These are phyloP conservation scores for Penicillium steckii DNA, from an alignment of 495 filamentous ascomycete species.

Conservation along the genomic window DNA sequence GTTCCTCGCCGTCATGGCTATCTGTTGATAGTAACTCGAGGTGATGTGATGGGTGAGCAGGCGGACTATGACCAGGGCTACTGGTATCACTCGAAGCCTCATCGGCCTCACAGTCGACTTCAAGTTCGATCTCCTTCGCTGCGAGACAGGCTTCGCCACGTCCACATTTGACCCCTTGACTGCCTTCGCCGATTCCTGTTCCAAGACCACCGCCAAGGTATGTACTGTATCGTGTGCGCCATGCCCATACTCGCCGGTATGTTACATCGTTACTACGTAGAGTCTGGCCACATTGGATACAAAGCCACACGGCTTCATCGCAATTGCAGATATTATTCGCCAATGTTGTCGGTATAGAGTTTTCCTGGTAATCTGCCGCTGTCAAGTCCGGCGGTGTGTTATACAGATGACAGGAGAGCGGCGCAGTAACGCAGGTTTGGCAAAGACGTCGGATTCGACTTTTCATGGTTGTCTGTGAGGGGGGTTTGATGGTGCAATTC, in stretches of 20 bases:
- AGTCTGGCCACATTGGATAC: constrained; percentile 70
- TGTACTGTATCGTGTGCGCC: constrained; percentile 82
- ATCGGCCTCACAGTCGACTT: constrained; percentile 74
- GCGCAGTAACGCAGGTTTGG: constrained; percentile 63
- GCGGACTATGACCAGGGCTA: constrained; percentile 17
- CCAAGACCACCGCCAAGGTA: constrained; percentile 73
- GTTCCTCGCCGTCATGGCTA: constrained; percentile 43
- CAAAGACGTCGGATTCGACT: constrained; percentile 79
- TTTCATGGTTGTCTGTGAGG: constrained; percentile 56
- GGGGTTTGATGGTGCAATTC: constrained; percentile 85
- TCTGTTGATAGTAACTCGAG: constrained; percentile 18
- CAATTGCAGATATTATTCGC: constrained; percentile 68
- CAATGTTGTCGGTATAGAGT: constrained; percentile 36
- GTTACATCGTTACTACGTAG: constrained; percentile 67
- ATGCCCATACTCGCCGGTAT: constrained; percentile 80
- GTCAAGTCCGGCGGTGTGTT: constrained; percentile 3
- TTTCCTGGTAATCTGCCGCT: neutral
- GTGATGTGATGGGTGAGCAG: constrained; percentile 11
- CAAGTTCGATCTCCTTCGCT: constrained; percentile 70
- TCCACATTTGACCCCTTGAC: constrained; percentile 82
- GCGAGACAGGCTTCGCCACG: constrained; percentile 68
- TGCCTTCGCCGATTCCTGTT: constrained; percentile 83
- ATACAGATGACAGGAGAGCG: constrained; percentile 45
- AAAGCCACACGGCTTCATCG: constrained; percentile 70
- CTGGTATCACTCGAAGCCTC: constrained; percentile 37